phyloP scores from a whole-genome alignment of 2,329 filamentous ascomycete genomes.

The Chrysoporthe puriensis region DNA sequence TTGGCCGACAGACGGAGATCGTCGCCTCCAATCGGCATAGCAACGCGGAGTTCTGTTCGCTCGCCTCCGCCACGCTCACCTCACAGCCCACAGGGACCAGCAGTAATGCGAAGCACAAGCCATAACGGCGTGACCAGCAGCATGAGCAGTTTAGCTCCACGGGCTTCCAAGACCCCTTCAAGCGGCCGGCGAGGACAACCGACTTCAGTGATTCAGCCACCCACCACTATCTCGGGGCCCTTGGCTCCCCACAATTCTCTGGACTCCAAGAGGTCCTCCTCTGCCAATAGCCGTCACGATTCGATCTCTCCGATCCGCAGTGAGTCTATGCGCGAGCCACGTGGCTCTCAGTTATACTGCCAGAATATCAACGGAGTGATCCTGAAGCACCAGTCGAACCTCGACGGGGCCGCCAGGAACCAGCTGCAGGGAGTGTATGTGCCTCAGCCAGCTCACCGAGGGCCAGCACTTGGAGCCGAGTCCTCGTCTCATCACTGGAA shows the following conservation, averaged over 20 bases:
- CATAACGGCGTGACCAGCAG: conserved; percentile 37
- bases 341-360: conserved; percentile 26
- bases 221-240: conserved; percentile 35
- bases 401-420: conserved; percentile 15
- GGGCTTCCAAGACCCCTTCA: conserved; percentile 33
- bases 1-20: conserved; percentile 39
- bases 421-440: conserved; percentile 10
- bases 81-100: conserved; percentile 38
- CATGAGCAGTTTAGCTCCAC: conserved; percentile 29
- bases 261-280: conserved; percentile 34
- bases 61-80: conserved; percentile 42
- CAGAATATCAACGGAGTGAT: conserved; percentile 26
- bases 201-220: conserved; percentile 27
- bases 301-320: conserved; percentile 38
- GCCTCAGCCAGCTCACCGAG: conserved; percentile 12
- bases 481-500: conserved; percentile 23
- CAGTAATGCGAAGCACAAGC: conserved; percentile 37
- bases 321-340: conserved; percentile 27
- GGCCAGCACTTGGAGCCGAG: not conserved
- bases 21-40: conserved; percentile 48
- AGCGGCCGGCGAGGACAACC: conserved; percentile 31
- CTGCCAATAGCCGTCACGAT: conserved; percentile 37
- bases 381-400: conserved; percentile 18
- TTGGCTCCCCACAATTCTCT: conserved; percentile 36
- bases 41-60: conserved; percentile 42